A percentile compares a stretch with the other conserved stretches of the same genome.
Conservation (phyloP, 768 basidiomycete genomes). For the Hortiboletus campestris region DNA sequence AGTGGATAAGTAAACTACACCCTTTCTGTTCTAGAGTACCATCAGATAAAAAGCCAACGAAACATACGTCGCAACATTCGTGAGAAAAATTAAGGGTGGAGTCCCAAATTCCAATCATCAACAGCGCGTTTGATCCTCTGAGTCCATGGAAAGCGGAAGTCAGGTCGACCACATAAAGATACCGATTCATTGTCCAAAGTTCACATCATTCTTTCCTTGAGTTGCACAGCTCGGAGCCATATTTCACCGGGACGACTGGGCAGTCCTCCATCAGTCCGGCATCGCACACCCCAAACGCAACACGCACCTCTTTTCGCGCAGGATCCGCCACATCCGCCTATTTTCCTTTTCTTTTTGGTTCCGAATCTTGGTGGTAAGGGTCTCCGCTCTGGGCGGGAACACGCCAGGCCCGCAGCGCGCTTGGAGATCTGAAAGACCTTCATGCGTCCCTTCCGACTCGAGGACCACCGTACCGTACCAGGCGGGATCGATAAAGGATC, state of each 20-base stretch:
- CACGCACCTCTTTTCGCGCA: conserved; percentile 75
- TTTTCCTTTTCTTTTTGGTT: conserved; percentile 42
- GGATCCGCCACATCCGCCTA: conserved; percentile 63
- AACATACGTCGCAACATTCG: conserved; percentile 7
- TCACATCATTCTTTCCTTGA: conserved; percentile 60
- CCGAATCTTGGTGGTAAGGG: conserved; percentile 32
- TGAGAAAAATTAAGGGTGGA: conserved; percentile 1
- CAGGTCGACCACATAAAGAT: background rate
- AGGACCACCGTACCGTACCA: conserved; percentile 85
- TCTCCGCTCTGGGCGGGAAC: conserved; percentile 59
- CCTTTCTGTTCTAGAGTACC: conserved; percentile 11
- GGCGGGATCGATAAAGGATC: conserved; percentile 65
- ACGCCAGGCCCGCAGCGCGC: conserved; percentile 65
- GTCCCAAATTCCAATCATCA: conserved; percentile 7
- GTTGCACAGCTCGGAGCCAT: conserved; percentile 50
- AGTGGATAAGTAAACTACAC: conserved; percentile 21
- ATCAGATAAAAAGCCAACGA: background rate
- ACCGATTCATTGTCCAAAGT: background rate
- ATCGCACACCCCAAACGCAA: background rate
- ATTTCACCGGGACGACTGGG: conserved; percentile 26
- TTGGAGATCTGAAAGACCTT: conserved; percentile 76
- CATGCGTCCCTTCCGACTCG: conserved; percentile 86
- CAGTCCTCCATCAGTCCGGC: background rate
- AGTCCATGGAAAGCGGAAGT: background rate
- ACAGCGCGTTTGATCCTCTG: background rate